These are phyloP conservation scores for Chrysochromulina parva DNA, from an alignment of 78 protist genomes.

Conservation along the genomic window DNA sequence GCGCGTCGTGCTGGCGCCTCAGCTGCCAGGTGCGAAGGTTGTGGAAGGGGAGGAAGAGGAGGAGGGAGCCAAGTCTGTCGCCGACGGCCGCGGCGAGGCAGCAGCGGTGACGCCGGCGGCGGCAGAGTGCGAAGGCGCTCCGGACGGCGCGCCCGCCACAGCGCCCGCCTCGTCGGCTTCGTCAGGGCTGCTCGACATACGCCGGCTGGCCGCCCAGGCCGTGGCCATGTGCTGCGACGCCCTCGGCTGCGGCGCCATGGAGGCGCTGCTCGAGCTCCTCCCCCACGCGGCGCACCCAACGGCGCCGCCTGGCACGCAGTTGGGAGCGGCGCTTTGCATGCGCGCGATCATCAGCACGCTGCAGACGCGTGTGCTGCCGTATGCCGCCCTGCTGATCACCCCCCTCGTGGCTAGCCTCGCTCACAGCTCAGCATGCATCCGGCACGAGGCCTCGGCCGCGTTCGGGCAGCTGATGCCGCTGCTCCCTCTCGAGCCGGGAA, in stretches of 20 bases:
- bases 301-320: not conserved
- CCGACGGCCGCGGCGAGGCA: no score
- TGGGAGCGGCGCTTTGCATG: not conserved
- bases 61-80: no score
- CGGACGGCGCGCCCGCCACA: no score
- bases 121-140: no score
- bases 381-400: slow-evolving; percentile 13
- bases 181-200: no score
- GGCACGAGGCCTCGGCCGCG: slow-evolving; percentile 13
- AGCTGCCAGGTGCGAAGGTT: no score
- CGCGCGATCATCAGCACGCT: not conserved
- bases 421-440: not conserved
- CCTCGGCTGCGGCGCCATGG: not conserved
- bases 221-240: not conserved
- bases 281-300: not conserved
- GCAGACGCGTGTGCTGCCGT: slow-evolving; percentile 18
- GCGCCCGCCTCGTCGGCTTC: no score
- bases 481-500: slow-evolving; percentile 63
- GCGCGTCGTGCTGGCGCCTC: no score
- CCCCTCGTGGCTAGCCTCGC: slow-evolving; percentile 26
- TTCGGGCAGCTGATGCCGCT: slow-evolving; percentile 55
- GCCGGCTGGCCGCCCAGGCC: no score
- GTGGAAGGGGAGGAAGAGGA: no score
- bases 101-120: no score
- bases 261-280: slow-evolving; percentile 26